Evolutionary conservation across 345 rosid genomes (phyloP).

Genomic region (Dovyalis caffra): DNA sequence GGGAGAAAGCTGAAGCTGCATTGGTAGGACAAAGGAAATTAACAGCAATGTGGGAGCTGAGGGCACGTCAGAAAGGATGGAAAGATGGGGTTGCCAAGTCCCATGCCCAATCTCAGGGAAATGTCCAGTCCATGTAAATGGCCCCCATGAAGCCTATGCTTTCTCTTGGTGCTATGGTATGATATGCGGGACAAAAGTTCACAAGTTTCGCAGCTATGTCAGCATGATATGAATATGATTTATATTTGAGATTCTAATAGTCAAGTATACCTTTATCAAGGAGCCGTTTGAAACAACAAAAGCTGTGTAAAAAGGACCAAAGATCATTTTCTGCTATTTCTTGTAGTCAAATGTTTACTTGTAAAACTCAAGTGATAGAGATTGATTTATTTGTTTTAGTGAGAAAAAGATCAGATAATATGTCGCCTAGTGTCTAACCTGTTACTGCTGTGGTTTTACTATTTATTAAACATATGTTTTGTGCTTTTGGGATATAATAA

Average conservation of each 20-base stretch:
- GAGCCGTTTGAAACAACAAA: constrained; percentile 12
- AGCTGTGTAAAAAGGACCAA: not conserved
- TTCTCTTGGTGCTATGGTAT: not conserved
- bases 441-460: not conserved
- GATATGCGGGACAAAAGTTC: not conserved
- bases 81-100: constrained; percentile 56
- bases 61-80: constrained; percentile 92
- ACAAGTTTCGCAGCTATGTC: not conserved
- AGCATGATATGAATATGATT: constrained; percentile 10
- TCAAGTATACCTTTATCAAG: constrained; percentile 5
- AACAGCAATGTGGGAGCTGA: constrained; percentile 67
- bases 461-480: not conserved
- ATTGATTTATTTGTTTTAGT: not conserved
- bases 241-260: not conserved
- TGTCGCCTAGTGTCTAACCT: not conserved
- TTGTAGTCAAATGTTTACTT: not conserved
- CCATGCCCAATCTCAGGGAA: constrained; percentile 49
- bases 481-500: no score
- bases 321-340: not conserved
- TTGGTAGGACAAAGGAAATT: constrained; percentile 71
- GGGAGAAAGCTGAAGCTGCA: constrained; percentile 80
- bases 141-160: not conserved
- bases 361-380: not conserved
- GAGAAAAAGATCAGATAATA: not conserved
- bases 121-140: constrained; percentile 41